Evolutionary conservation across 1,284 basidiomycete genomes (phyloP), one percentile per base, ranked within the genome.

Genomic region (Irpex lacteus): DNA sequence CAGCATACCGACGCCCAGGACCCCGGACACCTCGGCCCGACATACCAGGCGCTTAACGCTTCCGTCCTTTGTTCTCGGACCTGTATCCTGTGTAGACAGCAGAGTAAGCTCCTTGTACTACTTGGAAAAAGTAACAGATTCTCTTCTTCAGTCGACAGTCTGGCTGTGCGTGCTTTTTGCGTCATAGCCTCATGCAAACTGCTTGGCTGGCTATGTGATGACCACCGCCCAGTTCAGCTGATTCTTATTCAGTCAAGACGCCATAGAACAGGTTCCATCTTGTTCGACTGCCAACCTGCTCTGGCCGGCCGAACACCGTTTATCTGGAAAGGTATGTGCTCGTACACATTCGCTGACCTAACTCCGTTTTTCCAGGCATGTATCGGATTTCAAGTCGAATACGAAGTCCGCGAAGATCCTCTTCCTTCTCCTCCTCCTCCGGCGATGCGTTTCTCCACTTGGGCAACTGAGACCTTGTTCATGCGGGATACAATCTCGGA

Each of bases 11-110:
- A 19, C n/a, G 4, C 5, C 9, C 9, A 15, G 49, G 58, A 60
- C 65, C 62, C 55, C 61, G 62, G 59, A 19, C 59, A 66, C 59
- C 59, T 5, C 60, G 49, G 54, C 21, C 54, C 32, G 54, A 9
- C 21, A 9, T 15, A 26, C 26, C 26, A 18, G 50, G 18, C 9
- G 21, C 18, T 19, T 53, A 26, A 15, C 9, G 8, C 13, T 9
- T 15, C 50, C 13, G 5, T 19, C 13, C 58, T n/a, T 2, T 40
- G 58, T 44, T 40, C 32, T 59, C 19, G 32, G 13, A 19, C 34
- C 19, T 37, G 40, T 15, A 44, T 11, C 40, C 40, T 11, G 8
- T 15, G 40, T 15, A 44, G 40, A 26, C 26, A 26, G 26, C 26
- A 26, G 26, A 26, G 26, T 26, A 26, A 26, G 26, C 26, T 26